Evolutionary conservation across 352 stramenopile species (phyloP), one percentile per base, ranked within the genome.

Genomic region (Vaucheria bursata): DNA sequence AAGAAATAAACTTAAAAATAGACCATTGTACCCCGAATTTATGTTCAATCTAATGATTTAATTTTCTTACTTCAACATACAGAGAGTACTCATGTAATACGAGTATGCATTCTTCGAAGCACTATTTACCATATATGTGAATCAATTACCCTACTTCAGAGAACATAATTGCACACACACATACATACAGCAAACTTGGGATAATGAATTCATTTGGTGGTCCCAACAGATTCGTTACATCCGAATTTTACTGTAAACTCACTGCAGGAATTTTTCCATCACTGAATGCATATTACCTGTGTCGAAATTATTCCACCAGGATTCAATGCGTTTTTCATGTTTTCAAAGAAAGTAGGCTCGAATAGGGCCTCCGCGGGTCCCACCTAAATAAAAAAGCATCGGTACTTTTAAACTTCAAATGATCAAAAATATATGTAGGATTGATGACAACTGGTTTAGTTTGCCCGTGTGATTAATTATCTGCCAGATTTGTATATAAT

Each of bases 341-440:
- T 79, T 37, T 76, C 73, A 6, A 79, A 98, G 85, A 98, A 98
- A 73, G 90, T 88, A 53, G 90, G 88, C 81, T 93, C 87, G 88
- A 97, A 98, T 1, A 98, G 88, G 53, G 94, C 91, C 82, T 97
- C 92, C 0, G 92, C 93, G 29, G 95, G 95, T 33, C 94, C 87
- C 36, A 84, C 32, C n/a, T 66, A 32, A 12, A n/a, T 53, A n/a
- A n/a, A n/a, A n/a, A n/a, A n/a, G n/a, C n/a, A n/a, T n/a, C n/a
- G n/a, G n/a, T n/a, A n/a, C n/a, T n/a, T n/a, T n/a, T n/a, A n/a
- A n/a, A n/a, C n/a, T n/a, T n/a, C n/a, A n/a, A n/a, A n/a, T n/a
- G n/a, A n/a, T n/a, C n/a, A n/a, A n/a, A n/a, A n/a, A n/a, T n/a
- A n/a, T n/a, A n/a, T n/a, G n/a, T n/a, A n/a, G n/a, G n/a, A n/a